Conservation (phyloP, 257 asterid species). For the Asclepias syriaca region DNA sequence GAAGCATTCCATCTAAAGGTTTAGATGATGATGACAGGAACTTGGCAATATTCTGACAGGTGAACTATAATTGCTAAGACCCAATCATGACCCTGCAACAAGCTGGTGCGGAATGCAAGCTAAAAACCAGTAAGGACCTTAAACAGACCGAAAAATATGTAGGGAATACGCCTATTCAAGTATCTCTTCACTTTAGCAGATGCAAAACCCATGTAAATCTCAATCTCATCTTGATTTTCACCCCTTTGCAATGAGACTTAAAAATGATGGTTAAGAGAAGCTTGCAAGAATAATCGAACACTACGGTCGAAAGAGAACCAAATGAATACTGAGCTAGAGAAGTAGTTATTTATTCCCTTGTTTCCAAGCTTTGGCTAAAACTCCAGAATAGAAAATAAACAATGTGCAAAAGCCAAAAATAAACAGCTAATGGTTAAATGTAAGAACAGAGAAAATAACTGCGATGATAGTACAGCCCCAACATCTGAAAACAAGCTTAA, state of each 20-base stretch:
- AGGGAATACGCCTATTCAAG: not conserved
- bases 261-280: not conserved
- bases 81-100: not conserved
- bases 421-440: not conserved
- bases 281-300: not conserved
- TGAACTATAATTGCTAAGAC: not conserved
- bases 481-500: slow-evolving; percentile 3
- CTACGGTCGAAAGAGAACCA: not conserved
- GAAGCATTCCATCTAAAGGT: not conserved
- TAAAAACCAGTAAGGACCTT: not conserved
- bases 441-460: not conserved
- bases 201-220: not conserved
- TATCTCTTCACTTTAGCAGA: not conserved
- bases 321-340: not conserved
- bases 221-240: not conserved
- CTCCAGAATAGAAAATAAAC: not conserved
- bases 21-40: not conserved
- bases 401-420: not conserved
- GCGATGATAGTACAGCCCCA: not conserved
- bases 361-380: not conserved
- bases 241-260: not conserved
- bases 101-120: not conserved
- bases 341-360: not conserved
- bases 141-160: not conserved
- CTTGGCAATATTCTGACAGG: not conserved